Evolutionary conservation across 177 flowering plant genomes (phyloP).

Genomic region (Vitis hybrid): DNA sequence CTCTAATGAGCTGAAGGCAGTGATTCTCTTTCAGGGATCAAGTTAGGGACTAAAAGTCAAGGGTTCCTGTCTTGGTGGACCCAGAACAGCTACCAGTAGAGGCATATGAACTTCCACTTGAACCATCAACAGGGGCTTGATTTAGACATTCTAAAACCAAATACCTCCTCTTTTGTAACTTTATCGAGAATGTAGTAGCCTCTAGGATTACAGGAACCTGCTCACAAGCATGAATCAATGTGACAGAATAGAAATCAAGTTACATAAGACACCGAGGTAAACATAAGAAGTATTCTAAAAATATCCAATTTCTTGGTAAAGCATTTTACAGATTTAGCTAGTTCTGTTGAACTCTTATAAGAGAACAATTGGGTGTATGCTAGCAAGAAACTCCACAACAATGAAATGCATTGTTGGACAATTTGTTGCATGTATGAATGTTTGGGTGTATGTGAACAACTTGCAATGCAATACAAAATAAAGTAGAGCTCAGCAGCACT

Average conservation of each 20-base stretch:
- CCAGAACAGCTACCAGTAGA: slow-evolving; percentile 65
- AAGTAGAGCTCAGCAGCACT: neutral
- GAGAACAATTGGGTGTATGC: neutral
- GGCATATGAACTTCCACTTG: slow-evolving; percentile 77
- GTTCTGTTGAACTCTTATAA: neutral
- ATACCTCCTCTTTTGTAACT: slow-evolving; percentile 65
- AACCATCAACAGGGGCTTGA: slow-evolving; percentile 94
- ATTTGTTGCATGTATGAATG: neutral
- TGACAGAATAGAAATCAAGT: slow-evolving; percentile 1
- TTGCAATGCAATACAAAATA: neutral
- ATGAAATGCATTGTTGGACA: neutral
- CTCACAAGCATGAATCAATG: neutral
- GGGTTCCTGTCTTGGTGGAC: slow-evolving; percentile 40
- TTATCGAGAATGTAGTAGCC: slow-evolving; percentile 80
- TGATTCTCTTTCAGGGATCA: neutral
- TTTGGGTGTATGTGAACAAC: neutral
- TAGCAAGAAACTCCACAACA: neutral
- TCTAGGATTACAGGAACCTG: slow-evolving; percentile 90
- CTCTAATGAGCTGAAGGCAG: too few relatives aligned
- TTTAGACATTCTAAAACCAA: slow-evolving; percentile 83
- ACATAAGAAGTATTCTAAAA: neutral
- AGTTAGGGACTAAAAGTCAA: slow-evolving; percentile 48
- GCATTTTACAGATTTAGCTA: neutral
- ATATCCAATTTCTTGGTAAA: neutral
- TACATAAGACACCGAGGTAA: neutral